Conservation (phyloP, 257 asterid genomes). For the Solanum habrochaites region DNA sequence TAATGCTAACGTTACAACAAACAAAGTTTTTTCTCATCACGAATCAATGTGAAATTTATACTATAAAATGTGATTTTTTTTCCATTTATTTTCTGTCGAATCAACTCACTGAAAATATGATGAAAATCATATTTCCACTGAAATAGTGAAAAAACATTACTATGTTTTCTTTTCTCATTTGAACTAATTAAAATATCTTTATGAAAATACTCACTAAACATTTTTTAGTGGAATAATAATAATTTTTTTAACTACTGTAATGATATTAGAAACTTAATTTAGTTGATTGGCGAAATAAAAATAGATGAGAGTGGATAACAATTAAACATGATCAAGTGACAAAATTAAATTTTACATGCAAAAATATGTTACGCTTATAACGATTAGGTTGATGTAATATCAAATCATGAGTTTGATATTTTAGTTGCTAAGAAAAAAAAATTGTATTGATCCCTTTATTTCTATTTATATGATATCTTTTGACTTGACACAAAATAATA, state of each 20-base stretch:
- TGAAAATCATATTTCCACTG: no score
- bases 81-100: accelerated
- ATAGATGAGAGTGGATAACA: not conserved
- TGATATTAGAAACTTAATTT: not conserved
- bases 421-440: not conserved
- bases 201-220: no score
- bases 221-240: not conserved
- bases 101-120: not conserved
- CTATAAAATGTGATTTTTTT: no score
- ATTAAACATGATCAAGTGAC: not conserved
- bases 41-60: no score
- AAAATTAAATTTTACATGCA: not conserved
- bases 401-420: not conserved
- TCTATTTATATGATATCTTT: accelerated
- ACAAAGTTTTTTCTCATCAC: not conserved
- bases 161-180: not conserved
- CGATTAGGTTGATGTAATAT: not conserved
- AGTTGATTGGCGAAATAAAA: not conserved
- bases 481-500: not conserved
- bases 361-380: not conserved
- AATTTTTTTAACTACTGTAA: no score
- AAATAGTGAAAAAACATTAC: no score
- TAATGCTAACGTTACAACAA: not conserved
- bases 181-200: no score
- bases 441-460: accelerated